Evolutionary conservation across 805 yeast genomes (phyloP).

Genomic region (Saccharomycopsis sp.): DNA sequence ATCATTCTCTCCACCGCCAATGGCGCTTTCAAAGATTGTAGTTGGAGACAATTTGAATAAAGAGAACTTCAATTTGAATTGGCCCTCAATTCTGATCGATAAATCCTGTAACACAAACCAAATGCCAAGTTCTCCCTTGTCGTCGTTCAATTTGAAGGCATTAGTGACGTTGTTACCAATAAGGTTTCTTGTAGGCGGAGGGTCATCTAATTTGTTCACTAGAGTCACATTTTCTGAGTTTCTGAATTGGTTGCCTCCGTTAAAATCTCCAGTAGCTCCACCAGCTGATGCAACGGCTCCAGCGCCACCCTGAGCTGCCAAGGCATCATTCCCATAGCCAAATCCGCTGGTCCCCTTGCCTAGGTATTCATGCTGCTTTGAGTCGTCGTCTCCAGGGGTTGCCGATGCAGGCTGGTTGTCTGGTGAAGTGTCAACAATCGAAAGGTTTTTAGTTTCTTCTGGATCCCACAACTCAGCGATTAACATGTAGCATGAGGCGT

Average conservation of each 20-base stretch:
- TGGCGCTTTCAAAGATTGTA: conserved; percentile 18
- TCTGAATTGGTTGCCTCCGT: conserved; percentile 3
- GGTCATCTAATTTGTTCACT: conserved; percentile 20
- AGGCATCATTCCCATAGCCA: not conserved
- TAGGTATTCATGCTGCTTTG: conserved; percentile 14
- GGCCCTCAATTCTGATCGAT: conserved; percentile 38
- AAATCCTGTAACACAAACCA: conserved; percentile 39
- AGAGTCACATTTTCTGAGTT: conserved; percentile 19
- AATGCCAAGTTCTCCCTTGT: conserved; percentile 31
- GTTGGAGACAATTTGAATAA: conserved; percentile 29
- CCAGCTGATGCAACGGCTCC: not conserved
- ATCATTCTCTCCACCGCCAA: not conserved
- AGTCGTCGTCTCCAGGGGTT: conserved; percentile 10
- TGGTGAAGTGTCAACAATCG: conserved; percentile 21
- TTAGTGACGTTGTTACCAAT: conserved; percentile 36
- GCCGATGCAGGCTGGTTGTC: conserved; percentile 11
- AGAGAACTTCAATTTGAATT: conserved; percentile 32
- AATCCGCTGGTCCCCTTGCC: conserved; percentile 4
- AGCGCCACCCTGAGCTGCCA: not conserved
- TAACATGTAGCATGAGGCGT: conserved; percentile 29
- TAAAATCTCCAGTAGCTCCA: conserved; percentile 13
- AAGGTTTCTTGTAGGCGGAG: conserved; percentile 32
- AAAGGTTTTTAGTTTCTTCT: conserved; percentile 26
- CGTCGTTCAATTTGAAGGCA: conserved; percentile 34
- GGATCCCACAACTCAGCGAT: conserved; percentile 36